Conservation (phyloP, 257 asterid species). For the Nicotiana undulata region DNA sequence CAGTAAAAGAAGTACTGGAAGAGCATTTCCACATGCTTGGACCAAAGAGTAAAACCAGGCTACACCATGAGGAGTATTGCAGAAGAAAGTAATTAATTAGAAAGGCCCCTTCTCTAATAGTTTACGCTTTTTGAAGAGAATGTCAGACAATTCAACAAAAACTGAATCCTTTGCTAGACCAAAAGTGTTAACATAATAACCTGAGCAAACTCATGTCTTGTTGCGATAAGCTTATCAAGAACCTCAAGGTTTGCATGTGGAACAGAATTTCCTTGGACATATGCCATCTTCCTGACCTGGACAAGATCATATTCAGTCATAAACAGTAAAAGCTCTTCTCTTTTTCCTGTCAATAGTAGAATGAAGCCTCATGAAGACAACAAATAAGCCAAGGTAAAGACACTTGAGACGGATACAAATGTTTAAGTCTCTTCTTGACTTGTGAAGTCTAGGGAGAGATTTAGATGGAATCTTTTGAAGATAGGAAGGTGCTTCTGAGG, state of each 20-base stretch:
- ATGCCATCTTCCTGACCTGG: conserved; percentile 86
- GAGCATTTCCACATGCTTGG: neutral
- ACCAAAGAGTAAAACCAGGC: neutral
- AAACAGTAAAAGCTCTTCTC: neutral
- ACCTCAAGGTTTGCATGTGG: conserved; percentile 76
- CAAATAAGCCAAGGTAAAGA: neutral
- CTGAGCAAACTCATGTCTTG: conserved; percentile 92
- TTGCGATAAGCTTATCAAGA: conserved; percentile 79
- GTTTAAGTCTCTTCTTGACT: neutral
- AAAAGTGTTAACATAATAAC: conserved; percentile 26
- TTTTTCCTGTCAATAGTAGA: neutral
- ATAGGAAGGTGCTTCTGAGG: neutral
- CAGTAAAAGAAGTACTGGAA: no score
- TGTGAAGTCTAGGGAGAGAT: neutral
- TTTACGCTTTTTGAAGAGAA: neutral
- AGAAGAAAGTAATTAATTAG: neutral
- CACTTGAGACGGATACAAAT: neutral
- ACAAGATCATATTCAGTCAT: conserved; percentile 7
- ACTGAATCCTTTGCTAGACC: neutral
- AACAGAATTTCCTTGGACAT: conserved; percentile 67
- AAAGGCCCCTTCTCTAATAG: neutral
- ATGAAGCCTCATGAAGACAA: neutral
- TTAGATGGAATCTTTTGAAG: neutral
- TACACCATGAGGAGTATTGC: neutral
- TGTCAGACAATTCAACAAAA: neutral